phyloP scores from a whole-genome alignment of 2,329 filamentous ascomycete genomes.

The Colletotrichum higginsianum region DNA sequence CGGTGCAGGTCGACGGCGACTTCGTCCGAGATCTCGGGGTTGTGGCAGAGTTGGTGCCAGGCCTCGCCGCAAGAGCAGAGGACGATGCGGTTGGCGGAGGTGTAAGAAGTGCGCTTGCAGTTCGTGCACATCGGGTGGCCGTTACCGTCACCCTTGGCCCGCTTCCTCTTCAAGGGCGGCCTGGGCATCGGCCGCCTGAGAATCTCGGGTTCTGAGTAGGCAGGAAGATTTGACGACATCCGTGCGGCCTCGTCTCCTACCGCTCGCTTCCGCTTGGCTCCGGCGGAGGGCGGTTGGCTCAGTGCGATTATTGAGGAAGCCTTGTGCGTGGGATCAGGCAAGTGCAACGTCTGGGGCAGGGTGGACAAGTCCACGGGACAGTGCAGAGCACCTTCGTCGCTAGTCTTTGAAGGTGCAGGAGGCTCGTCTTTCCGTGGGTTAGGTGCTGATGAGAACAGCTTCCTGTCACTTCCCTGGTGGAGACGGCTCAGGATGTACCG shows the following conservation, averaged over 20 bases:
- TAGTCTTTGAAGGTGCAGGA: background rate
- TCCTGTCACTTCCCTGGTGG: conserved; percentile 24
- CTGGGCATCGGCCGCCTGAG: conserved; percentile 22
- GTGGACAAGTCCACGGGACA: conserved; percentile 36
- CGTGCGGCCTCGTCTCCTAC: background rate
- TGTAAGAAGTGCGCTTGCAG: conserved; percentile 44
- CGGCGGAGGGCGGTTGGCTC: conserved; percentile 4
- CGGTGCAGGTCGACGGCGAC: conserved; percentile 37
- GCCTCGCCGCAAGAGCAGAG: conserved; percentile 45
- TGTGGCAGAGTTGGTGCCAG: conserved; percentile 48
- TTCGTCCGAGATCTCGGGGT: conserved; percentile 38
- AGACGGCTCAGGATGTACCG: conserved; percentile 50
- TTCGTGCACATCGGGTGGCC: conserved; percentile 42
- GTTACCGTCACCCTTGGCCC: conserved; percentile 35
- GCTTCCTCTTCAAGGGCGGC: conserved; percentile 39
- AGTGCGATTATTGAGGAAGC: background rate
- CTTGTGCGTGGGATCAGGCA: conserved; percentile 2
- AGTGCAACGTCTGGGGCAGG: conserved; percentile 19
- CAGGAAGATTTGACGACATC: background rate
- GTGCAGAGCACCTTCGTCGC: conserved; percentile 37
- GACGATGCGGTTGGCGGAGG: conserved; percentile 45
- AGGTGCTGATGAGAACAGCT: conserved; percentile 27
- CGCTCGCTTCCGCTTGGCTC: conserved; percentile 35
- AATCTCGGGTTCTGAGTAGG: conserved; percentile 1
- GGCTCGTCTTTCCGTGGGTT: background rate